Percentiles rank a stretch among this genome's conserved stretches.
phyloP scores from a whole-genome alignment of 495 filamentous ascomycete genomes.

The Talaromyces stipitatus region DNA sequence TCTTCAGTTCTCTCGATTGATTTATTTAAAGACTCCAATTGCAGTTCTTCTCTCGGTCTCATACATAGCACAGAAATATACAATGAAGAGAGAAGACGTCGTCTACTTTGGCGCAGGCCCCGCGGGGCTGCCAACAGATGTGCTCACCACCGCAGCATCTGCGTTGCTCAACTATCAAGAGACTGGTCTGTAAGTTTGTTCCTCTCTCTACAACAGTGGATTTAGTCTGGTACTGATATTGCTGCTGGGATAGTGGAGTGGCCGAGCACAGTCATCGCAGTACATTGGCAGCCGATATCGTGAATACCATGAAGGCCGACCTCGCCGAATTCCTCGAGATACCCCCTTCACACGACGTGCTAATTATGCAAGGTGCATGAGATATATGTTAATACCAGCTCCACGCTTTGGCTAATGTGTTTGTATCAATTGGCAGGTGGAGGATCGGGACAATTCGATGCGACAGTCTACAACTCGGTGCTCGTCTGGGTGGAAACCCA shows the following conservation, averaged over 20 bases:
- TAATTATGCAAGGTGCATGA: conserved; percentile 61
- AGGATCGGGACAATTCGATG: conserved; percentile 76
- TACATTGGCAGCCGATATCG: conserved; percentile 60
- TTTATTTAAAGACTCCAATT: no score
- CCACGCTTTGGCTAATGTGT: not conserved
- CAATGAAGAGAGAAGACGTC: conserved; percentile 49
- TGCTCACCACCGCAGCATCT: not conserved
- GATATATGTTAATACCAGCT: no score
- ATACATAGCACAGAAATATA: not conserved
- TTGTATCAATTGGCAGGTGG: conserved; percentile 32
- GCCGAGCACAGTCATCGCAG: conserved; percentile 89
- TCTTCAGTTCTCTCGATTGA: not conserved
- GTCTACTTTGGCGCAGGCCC: conserved; percentile 84
- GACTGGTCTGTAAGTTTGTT: conserved; percentile 61
- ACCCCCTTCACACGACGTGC: conserved; percentile 65
- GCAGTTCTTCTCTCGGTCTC: not conserved
- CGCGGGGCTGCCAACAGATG: conserved; percentile 59
- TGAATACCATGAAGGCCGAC: conserved; percentile 57
- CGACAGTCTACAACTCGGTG: conserved; percentile 73
- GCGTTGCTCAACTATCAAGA: conserved; percentile 77
- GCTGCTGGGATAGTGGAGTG: conserved; percentile 20
- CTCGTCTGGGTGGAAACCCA: conserved; percentile 64
- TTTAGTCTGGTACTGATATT: not conserved
- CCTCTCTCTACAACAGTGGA: not conserved
- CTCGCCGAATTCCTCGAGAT: conserved; percentile 65